Evolutionary conservation across 805 yeast genomes (phyloP).

Genomic region (Metschnikowia kofuensis): DNA sequence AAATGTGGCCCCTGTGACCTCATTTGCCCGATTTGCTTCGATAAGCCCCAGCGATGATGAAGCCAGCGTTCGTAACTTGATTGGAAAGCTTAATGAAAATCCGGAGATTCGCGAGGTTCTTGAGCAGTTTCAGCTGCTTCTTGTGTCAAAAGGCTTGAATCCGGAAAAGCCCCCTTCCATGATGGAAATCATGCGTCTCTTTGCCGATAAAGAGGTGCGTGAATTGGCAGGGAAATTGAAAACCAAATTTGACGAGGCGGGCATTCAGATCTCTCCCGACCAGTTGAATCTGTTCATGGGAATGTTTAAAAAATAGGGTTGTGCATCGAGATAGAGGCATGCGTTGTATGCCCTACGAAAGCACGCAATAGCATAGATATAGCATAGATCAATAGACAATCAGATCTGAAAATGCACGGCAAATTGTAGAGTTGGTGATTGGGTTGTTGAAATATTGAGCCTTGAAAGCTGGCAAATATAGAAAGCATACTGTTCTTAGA

Average conservation of each 20-base stretch:
- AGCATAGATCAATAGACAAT: not conserved
- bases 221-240: constrained; percentile 27
- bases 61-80: constrained; percentile 18
- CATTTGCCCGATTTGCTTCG: constrained; percentile 11
- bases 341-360: not conserved
- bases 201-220: constrained; percentile 36
- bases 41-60: constrained; percentile 7
- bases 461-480: too few species aligned
- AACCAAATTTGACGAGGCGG: constrained; percentile 29
- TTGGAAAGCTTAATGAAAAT: constrained; percentile 17
- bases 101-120: constrained; percentile 33
- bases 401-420: not conserved
- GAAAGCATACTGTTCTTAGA: too few species aligned
- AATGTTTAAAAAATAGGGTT: constrained; percentile 15
- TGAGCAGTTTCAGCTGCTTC: constrained; percentile 29
- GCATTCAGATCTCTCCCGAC: constrained; percentile 29
- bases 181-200: constrained; percentile 35
- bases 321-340: not conserved
- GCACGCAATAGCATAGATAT: not conserved
- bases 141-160: constrained; percentile 31
- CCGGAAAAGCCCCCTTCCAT: constrained; percentile 33
- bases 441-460: too few species aligned
- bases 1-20: not conserved
- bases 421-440: too few species aligned
- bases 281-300: constrained; percentile 32